Base-by-base conservation (phyloP, 495 filamentous ascomycete species). In the Penicillium flavigenum region DNA sequence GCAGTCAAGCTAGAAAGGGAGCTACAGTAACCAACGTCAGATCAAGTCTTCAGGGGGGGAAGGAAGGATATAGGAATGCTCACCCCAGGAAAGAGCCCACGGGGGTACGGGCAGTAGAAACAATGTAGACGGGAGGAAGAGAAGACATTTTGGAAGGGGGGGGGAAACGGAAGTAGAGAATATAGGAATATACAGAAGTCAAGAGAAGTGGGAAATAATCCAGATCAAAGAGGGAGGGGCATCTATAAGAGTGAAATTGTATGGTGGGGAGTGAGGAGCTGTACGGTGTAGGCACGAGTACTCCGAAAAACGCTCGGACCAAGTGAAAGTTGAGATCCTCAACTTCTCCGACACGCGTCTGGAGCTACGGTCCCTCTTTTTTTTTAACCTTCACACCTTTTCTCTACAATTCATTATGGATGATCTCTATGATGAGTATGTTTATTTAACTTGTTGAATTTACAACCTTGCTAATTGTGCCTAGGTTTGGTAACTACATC, bases 51-150 rank as follows among this genome's bases (percentile, higher is more conserved):
- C 52, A 34, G 55, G 27, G 16, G 27, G 16, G 51, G 47, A 46
- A 43, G 19, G 50, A 75, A 42, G 9, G 20, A 29, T 29, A 16
- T 24, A 22, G 39, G 7, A 41, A 27, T 31, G 29, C 81, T 73
- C 72, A 96, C 92, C 94, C 94, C 59, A 93, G 83, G 74, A 98
- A 98, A 51, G 88, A 88, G 65, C 94, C 94, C 62, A 96, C 81
- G 42, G 94, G 94, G 43, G 94, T 98, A 70, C 94, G 85, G 62
- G 86, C 88, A 61, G 87, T 85, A 44, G 93, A 92, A 63, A 97
- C 91, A 72, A 98, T 97, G 77, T 98, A 98, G 51, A 98, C 94
- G 26, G 90, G 80, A 62, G 90, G 86, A 59, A 89, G 82, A 45
- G 77, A 76, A 63, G 86, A 75, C 84, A 68, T 68, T 16, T 20